Base-by-base conservation (phyloP, 768 basidiomycete species). In the Polyporus arcularius region DNA sequence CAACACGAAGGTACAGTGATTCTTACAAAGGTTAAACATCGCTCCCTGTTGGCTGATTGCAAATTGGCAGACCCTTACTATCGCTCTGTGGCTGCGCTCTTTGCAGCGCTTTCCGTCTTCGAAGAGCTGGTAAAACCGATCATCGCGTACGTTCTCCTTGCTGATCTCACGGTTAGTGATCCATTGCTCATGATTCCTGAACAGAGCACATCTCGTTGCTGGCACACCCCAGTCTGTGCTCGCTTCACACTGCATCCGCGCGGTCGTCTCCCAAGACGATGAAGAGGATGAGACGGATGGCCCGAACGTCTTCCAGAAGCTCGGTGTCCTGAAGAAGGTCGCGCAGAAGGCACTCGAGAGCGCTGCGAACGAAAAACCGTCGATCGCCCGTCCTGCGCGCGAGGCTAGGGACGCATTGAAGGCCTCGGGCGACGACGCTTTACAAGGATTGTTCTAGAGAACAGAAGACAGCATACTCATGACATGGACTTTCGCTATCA, bases 401-500 rank as follows among this genome's bases (percentile, higher is more conserved):
- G 93, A 96, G 69, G 88, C 94, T 2, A 80, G 87, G 62, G 94
- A 96, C 53, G 58, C 88, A 26, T 69, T 96, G 31, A 73, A 69
- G 53, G 49, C 57, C 42, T 53, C 51, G 10, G 63, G 58, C 26
- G 66, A 67, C 31, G 66, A 64, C 18, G 56, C 55, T 15, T 49
- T 67, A 16, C 61, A 64, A 40, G 66, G 63, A 41, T 18, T 62
- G 9, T 65, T 67, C 63, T 65, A 42, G 57, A 57, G 7, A 35
- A 28, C 12, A 48, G 4, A 7, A 48, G 26, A 48, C 21, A 26
- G 21, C 21, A 51, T n/a, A 12, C 21, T 45, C 43, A 16, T 7
- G 50, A 16, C 4, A 39, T 15, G 30, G 35, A 51, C 30, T 39
- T n/a, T 18, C 15, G 14, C 30, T 31, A 49, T 14, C 16, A 21